Conservation (phyloP, 2,329 filamentous ascomycete genomes). For the Clonostachys sp. region DNA sequence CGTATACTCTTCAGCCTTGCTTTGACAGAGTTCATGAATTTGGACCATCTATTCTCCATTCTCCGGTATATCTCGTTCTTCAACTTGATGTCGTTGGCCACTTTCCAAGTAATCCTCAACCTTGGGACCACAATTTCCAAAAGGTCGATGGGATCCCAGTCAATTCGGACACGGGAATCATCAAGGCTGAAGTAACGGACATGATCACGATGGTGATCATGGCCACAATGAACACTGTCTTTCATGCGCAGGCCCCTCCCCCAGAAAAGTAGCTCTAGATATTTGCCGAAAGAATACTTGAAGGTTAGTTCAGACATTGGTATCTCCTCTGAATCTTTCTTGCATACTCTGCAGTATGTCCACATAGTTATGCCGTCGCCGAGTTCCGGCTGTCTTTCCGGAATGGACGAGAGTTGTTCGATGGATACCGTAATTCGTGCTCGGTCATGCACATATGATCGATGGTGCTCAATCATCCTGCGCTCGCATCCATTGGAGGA, state of each 20-base stretch:
- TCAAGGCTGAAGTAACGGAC: conserved; percentile 88
- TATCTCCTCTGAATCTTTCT: conserved; percentile 82
- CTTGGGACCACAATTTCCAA: conserved; percentile 93
- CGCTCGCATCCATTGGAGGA: conserved; percentile 81
- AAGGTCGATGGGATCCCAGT: conserved; percentile 88
- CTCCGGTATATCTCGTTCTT: conserved; percentile 88
- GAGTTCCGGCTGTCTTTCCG: conserved; percentile 32
- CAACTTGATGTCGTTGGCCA: conserved; percentile 85
- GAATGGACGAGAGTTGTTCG: conserved; percentile 49
- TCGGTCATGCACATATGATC: conserved; percentile 95
- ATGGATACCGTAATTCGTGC: conserved; percentile 90
- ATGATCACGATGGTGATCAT: conserved; percentile 90
- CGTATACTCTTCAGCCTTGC: conserved; percentile 82
- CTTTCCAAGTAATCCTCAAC: conserved; percentile 92
- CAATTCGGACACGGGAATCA: conserved; percentile 80
- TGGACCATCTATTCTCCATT: conserved; percentile 75
- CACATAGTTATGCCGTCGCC: conserved; percentile 82
- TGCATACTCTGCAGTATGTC: conserved; percentile 92
- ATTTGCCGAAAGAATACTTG: conserved; percentile 99
- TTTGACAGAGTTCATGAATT: conserved; percentile 85
- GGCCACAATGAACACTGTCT: conserved; percentile 69
- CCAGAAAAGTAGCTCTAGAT: conserved; percentile 97
- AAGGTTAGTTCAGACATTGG: conserved; percentile 92
- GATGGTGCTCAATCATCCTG: conserved; percentile 87
- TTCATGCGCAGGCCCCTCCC: conserved; percentile 74